Percentiles rank a stretch among this genome's conserved stretches.
Evolutionary conservation across 345 rosid genomes (phyloP).

Genomic region (Brassica carinata): DNA sequence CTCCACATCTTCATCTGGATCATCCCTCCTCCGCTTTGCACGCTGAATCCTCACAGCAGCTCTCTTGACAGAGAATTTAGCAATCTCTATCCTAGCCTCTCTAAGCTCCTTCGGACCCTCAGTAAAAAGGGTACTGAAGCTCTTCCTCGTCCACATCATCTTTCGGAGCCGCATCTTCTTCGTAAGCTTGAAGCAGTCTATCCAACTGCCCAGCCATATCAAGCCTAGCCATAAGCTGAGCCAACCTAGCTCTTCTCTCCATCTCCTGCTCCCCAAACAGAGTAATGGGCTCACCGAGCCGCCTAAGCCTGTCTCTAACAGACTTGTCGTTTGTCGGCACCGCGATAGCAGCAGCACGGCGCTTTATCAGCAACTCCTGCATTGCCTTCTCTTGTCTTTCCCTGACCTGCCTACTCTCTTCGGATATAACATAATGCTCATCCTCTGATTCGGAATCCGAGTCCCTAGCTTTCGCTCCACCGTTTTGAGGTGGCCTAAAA

Average conservation of each 20-base stretch:
- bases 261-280: constrained; percentile 94
- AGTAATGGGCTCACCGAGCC: constrained; percentile 90
- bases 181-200: constrained; percentile 81
- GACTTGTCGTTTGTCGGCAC: constrained; percentile 97
- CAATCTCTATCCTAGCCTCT: constrained; percentile 74
- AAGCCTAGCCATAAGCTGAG: constrained; percentile 83
- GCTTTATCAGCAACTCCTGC: constrained; percentile 78
- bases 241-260: constrained; percentile 93
- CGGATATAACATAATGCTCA: constrained; percentile 67
- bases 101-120: constrained; percentile 76
- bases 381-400: constrained; percentile 90
- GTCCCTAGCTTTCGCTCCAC: constrained; percentile 52
- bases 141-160: constrained; percentile 70
- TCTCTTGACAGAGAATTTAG: constrained; percentile 65
- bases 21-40: constrained; percentile 69
- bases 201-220: constrained; percentile 84
- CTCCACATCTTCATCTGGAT: constrained; percentile 92
- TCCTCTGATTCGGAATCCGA: constrained; percentile 68
- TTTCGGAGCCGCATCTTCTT: constrained; percentile 66
- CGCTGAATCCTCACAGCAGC: constrained; percentile 79
- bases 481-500: constrained; percentile 64
- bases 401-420: constrained; percentile 65
- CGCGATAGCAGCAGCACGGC: constrained; percentile 89
- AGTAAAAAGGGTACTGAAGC: constrained; percentile 75
- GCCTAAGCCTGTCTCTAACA: constrained; percentile 84